A percentile compares a stretch with the other conserved stretches of the same genome.
These are phyloP conservation scores for Blastocystis sp. DNA, from an alignment of 352 stramenopile species.

Conservation along the genomic window DNA sequence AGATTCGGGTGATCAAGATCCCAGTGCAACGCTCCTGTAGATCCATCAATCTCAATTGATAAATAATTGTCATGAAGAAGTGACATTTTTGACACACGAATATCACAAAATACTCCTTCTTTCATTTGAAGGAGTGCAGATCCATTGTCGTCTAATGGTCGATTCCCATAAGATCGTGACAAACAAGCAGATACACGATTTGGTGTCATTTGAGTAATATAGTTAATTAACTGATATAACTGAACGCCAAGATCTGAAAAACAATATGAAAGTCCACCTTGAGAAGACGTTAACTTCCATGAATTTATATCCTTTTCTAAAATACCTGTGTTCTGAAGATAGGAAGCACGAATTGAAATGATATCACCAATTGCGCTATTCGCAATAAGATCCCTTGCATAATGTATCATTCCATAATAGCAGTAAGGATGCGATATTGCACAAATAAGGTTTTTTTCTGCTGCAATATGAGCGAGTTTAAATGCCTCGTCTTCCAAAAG, in stretches of 20 bases:
- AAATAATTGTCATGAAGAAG: constrained; percentile 38
- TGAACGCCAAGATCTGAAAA: constrained; percentile 31
- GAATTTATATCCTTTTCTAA: not conserved
- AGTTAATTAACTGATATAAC: not conserved
- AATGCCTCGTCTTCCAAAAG: constrained; percentile 26
- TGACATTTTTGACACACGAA: constrained; percentile 6
- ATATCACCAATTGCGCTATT: constrained; percentile 39
- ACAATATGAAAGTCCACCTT: not conserved
- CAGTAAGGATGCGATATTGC: constrained; percentile 15
- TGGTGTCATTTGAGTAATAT: not conserved
- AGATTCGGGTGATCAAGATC: not conserved
- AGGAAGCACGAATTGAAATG: not conserved
- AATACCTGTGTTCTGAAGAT: constrained; percentile 26
- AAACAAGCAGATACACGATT: constrained; percentile 20
- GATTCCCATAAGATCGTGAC: not conserved
- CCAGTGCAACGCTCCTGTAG: not conserved
- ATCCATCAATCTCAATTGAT: constrained; percentile 1
- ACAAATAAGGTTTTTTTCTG: constrained; percentile 22
- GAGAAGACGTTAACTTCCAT: not conserved
- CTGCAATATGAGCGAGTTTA: not conserved
- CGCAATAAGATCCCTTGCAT: constrained; percentile 5
- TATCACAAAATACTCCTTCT: not conserved
- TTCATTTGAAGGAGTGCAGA: not conserved
- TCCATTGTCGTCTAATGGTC: not conserved
- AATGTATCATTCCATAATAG: constrained; percentile 15